Percentiles rank a stretch among this genome's conserved stretches.
Evolutionary conservation across 352 stramenopile genomes (phyloP).

Genomic region (Phytophthora capsici): DNA sequence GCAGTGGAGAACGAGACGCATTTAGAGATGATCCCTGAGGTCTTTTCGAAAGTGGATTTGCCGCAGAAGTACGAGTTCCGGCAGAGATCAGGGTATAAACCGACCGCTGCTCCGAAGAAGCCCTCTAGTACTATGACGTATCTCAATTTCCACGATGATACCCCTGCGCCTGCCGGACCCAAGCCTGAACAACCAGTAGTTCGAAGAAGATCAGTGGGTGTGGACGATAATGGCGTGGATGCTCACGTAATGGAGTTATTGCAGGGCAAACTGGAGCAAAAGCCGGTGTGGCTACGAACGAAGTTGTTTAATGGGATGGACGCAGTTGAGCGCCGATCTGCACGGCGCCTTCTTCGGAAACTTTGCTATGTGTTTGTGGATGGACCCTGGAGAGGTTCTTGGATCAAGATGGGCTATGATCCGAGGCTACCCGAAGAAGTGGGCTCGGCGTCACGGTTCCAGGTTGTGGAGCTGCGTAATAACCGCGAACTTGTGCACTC

Average conservation of each 20-base stretch:
- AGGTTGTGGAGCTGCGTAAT: conserved; percentile 83
- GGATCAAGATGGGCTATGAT: conserved; percentile 86
- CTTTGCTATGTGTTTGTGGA: conserved; percentile 89
- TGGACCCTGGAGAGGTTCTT: conserved; percentile 81
- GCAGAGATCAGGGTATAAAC: conserved; percentile 76
- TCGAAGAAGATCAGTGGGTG: conserved; percentile 55
- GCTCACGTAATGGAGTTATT: conserved; percentile 67
- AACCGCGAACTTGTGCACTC: conserved; percentile 83
- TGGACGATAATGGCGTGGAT: conserved; percentile 63
- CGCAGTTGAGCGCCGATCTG: conserved; percentile 65
- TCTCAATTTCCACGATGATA: conserved; percentile 80
- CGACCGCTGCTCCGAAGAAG: conserved; percentile 63
- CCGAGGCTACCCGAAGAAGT: conserved; percentile 43
- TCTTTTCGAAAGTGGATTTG: conserved; percentile 87
- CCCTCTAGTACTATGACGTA: conserved; percentile 80
- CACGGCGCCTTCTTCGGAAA: conserved; percentile 63
- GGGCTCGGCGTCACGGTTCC: conserved; percentile 59
- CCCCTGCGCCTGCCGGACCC: conserved; percentile 50
- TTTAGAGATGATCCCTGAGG: conserved; percentile 78
- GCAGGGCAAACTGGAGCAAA: conserved; percentile 59
- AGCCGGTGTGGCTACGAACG: conserved; percentile 78
- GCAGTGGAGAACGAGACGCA: conserved; percentile 52
- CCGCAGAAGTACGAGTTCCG: conserved; percentile 88
- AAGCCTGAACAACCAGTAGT: conserved; percentile 59
- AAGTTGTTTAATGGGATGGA: conserved; percentile 75